Conservation (phyloP, 176 grass and related monocot genomes). For the Alopecurus myosuroides region DNA sequence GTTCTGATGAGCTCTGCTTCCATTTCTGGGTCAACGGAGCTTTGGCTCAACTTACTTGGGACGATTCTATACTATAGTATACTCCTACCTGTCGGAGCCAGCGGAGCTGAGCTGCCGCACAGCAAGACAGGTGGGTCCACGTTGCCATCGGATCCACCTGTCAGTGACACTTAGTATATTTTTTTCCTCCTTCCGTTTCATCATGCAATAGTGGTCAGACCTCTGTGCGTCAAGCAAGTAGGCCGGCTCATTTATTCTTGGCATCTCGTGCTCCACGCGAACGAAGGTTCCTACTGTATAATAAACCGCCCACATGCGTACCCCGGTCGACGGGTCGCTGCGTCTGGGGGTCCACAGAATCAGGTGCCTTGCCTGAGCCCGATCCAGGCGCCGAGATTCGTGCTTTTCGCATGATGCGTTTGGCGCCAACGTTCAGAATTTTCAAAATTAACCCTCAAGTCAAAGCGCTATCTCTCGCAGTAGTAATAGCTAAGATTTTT, state of each 20-base stretch:
- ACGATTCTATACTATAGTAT: not conserved
- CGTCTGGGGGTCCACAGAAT: not conserved
- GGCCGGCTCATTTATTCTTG: conserved; percentile 2
- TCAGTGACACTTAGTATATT: not conserved
- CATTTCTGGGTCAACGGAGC: not conserved
- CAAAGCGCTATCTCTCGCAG: not conserved
- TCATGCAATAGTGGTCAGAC: not conserved
- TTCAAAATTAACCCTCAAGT: not conserved
- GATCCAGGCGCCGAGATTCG: not conserved
- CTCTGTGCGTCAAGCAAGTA: not conserved
- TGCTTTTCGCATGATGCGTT: not conserved
- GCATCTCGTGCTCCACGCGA: not conserved
- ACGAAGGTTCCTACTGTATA: not conserved
- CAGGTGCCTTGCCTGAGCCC: not conserved
- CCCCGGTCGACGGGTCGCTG: not conserved
- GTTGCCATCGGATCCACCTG: not conserved
- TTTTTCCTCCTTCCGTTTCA: no score
- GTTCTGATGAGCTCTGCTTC: not conserved
- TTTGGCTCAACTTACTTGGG: not conserved
- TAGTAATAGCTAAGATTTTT: not conserved
- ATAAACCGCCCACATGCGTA: not conserved
- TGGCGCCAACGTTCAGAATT: not conserved
- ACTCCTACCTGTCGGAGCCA: not conserved
- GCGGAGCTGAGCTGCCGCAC: not conserved
- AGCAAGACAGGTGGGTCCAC: not conserved